Conservation (phyloP, 371 early-diverging fungal genomes). For the Lichtheimia ramosa region DNA sequence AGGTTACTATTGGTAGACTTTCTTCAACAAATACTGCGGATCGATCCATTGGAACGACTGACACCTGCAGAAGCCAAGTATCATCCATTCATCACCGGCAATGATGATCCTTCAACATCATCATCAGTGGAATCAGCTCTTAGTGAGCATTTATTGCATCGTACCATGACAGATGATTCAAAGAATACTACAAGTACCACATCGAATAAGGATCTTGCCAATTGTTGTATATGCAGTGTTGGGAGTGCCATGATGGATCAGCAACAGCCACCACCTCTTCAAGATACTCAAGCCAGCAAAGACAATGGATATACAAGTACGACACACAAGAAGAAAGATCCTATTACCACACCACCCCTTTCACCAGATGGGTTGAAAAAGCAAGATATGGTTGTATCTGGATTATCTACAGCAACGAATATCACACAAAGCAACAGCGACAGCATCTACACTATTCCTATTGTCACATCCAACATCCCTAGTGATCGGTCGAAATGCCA, state of each 20-base stretch:
- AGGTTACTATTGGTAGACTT: slow-evolving; percentile 86
- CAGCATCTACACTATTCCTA: not conserved
- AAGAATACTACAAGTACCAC: not conserved
- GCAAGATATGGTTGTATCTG: no score
- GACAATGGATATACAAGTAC: no score
- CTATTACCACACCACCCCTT: no score
- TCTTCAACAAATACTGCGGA: slow-evolving; percentile 79
- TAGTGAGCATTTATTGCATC: no score
- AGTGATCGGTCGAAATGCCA: not conserved
- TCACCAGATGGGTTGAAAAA: no score
- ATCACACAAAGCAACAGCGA: not conserved
- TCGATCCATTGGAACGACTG: slow-evolving; percentile 94
- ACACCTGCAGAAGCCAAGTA: slow-evolving; percentile 91
- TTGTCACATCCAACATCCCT: not conserved
- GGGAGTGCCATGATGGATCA: not conserved
- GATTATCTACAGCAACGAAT: no score
- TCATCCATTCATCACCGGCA: slow-evolving; percentile 96
- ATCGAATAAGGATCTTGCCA: not conserved
- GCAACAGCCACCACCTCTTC: no score
- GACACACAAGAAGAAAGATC: no score
- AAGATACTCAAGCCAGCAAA: no score
- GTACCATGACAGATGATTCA: no score
- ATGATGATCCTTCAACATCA: slow-evolving; percentile 33
- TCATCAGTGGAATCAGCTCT: slow-evolving; percentile 11
- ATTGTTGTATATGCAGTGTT: not conserved